These are phyloP conservation scores for Pouteria campechiana DNA, from an alignment of 179 eudicot genomes.

Conservation along the genomic window DNA sequence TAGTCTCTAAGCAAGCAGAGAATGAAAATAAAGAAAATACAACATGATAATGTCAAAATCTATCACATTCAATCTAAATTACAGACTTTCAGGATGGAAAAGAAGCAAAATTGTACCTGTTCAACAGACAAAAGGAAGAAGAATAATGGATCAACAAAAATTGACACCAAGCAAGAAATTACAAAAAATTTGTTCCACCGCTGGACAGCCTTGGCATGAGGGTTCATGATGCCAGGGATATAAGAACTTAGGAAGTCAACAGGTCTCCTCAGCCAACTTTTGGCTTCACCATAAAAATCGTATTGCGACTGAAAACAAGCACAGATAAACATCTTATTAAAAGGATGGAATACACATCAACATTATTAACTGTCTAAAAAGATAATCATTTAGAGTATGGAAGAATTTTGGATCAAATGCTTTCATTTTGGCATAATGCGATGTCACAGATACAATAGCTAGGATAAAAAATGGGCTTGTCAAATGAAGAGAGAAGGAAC, in stretches of 20 bases:
- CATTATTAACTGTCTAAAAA: no score
- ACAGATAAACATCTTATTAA: no score
- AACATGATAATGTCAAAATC: no score
- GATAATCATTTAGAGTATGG: no score
- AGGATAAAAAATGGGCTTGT: not conserved
- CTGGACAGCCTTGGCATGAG: slow-evolving; percentile 52
- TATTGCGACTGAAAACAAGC: slow-evolving; percentile 40
- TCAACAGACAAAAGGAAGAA: slow-evolving; percentile 45
- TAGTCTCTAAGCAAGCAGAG: no score
- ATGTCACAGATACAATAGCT: no score
- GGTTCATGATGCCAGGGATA: slow-evolving; percentile 66
- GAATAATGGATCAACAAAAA: slow-evolving; percentile 66
- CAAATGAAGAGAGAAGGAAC: not conserved
- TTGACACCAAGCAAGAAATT: slow-evolving; percentile 47
- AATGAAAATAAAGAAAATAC: no score
- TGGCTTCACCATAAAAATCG: slow-evolving; percentile 59
- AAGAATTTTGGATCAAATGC: no score
- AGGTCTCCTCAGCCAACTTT: slow-evolving; percentile 49
- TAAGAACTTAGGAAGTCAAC: slow-evolving; percentile 21
- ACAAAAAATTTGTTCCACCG: slow-evolving; percentile 64
- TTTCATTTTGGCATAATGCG: no score
- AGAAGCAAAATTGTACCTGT: slow-evolving; percentile 29
- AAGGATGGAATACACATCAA: no score
- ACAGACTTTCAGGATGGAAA: no score
- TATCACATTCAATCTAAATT: no score